These are phyloP conservation scores for Bryoerythrophyllum caledonicum DNA, from an alignment of 225 moss, liverwort and hornwort genomes.

Conservation along the genomic window DNA sequence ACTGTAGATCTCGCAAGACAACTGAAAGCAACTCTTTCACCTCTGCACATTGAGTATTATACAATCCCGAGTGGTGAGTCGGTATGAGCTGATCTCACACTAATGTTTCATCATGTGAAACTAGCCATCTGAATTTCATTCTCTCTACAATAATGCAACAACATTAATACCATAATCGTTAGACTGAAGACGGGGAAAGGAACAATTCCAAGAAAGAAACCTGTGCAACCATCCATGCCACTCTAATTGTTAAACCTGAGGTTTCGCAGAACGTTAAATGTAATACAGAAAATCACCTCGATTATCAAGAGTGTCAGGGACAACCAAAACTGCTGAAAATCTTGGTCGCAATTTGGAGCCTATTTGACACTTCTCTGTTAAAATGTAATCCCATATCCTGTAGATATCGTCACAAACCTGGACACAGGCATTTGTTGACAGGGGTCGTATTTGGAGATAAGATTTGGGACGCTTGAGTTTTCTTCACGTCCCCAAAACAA, in stretches of 20 bases:
- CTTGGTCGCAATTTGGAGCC: conserved; percentile 66
- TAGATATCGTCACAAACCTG: conserved; percentile 94
- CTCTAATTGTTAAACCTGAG: background rate
- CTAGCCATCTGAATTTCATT: background rate
- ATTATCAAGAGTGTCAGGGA: conserved; percentile 94
- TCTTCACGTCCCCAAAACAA: background rate
- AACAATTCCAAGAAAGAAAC: background rate
- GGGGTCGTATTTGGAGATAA: background rate
- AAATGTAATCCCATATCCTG: conserved; percentile 87
- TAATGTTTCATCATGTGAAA: conserved; percentile 9
- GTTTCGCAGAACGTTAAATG: background rate
- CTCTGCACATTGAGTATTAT: conserved; percentile 52
- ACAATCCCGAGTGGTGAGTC: background rate
- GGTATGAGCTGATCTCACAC: background rate
- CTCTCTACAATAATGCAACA: background rate
- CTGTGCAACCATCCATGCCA: background rate
- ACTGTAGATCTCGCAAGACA: conserved; percentile 83
- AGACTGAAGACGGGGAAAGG: background rate
- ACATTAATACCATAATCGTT: background rate
- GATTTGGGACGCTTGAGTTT: background rate
- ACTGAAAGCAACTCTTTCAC: conserved; percentile 89
- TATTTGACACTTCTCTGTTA: conserved; percentile 82
- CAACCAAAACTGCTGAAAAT: conserved; percentile 82
- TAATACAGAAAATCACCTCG: conserved; percentile 53
- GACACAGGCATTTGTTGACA: conserved; percentile 21